Conservation (phyloP, 1,284 basidiomycete genomes). For the Meira nashicola region DNA sequence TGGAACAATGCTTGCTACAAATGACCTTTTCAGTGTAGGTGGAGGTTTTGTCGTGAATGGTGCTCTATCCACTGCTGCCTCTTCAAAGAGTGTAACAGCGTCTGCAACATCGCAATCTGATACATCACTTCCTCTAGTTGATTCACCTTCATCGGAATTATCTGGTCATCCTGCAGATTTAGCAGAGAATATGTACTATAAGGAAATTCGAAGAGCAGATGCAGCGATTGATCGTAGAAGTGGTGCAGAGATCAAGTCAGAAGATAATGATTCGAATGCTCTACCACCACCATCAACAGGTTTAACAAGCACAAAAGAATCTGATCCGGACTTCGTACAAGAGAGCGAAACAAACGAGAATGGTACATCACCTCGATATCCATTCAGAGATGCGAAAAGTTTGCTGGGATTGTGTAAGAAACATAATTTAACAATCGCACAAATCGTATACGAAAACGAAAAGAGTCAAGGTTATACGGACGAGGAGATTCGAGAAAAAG, state of each 20-base stretch:
- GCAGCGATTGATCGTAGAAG: slow-evolving; percentile 67
- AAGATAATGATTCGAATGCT: not conserved
- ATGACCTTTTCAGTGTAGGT: slow-evolving; percentile 71
- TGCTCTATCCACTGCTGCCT: slow-evolving; percentile 30
- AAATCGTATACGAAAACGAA: slow-evolving; percentile 90
- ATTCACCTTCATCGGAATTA: slow-evolving; percentile 53
- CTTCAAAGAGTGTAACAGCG: not conserved
- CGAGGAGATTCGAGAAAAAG: slow-evolving; percentile 32
- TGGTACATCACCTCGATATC: slow-evolving; percentile 58
- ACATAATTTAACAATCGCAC: slow-evolving; percentile 65
- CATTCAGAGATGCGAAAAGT: slow-evolving; percentile 74
- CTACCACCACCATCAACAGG: not conserved
- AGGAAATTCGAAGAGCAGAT: slow-evolving; percentile 76
- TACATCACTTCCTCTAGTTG: not conserved
- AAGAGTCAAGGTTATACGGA: slow-evolving; percentile 53
- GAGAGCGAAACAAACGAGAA: not conserved
- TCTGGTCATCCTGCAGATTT: slow-evolving; percentile 57
- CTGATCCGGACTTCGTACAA: too few species aligned
- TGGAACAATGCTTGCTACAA: slow-evolving; percentile 83
- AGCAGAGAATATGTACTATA: slow-evolving; percentile 92
- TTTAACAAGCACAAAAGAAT: not conserved
- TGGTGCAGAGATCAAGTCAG: slow-evolving; percentile 30
- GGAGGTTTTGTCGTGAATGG: slow-evolving; percentile 51
- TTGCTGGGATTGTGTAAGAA: slow-evolving; percentile 71
- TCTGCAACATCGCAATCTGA: slow-evolving; percentile 10